These are phyloP conservation scores for Aspergillus sergii DNA, from an alignment of 2,329 filamentous ascomycete species.

Conservation along the genomic window DNA sequence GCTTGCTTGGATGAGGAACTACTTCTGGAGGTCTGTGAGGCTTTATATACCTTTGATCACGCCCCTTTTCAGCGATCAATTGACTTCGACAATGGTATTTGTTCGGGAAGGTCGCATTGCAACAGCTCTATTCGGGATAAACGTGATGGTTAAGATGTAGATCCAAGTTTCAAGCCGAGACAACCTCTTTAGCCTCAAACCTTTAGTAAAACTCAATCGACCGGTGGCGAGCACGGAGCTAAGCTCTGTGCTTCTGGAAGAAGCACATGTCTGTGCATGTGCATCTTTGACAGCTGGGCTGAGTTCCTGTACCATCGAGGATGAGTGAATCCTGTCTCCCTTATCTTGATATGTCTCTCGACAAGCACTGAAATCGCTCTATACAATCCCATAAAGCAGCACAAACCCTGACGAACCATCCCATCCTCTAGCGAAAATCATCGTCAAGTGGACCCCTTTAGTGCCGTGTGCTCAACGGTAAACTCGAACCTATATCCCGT, in stretches of 20 bases:
- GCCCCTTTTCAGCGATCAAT: neutral
- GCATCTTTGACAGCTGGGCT: neutral
- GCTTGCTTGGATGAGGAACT: neutral
- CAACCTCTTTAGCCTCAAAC: neutral
- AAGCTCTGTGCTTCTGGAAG: neutral
- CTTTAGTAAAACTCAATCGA: neutral
- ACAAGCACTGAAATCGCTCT: neutral
- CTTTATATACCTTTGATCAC: neutral
- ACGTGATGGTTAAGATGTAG: neutral
- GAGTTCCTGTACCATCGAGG: neutral
- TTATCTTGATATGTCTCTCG: neutral
- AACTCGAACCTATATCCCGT: neutral
- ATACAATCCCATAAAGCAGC: neutral
- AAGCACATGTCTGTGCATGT: neutral
- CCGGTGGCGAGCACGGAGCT: neutral
- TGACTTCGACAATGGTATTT: neutral
- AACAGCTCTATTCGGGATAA: conserved; percentile 2
- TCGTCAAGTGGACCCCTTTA: neutral
- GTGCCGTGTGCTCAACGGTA: neutral
- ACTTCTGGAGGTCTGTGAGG: neutral
- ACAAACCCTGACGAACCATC: neutral
- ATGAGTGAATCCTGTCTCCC: neutral
- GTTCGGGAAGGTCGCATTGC: neutral
- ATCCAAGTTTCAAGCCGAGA: conserved; percentile 1
- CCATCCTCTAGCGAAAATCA: neutral